Evolutionary conservation across 179 eudicot genomes (phyloP).

Genomic region (Heliamphora ciliata): DNA sequence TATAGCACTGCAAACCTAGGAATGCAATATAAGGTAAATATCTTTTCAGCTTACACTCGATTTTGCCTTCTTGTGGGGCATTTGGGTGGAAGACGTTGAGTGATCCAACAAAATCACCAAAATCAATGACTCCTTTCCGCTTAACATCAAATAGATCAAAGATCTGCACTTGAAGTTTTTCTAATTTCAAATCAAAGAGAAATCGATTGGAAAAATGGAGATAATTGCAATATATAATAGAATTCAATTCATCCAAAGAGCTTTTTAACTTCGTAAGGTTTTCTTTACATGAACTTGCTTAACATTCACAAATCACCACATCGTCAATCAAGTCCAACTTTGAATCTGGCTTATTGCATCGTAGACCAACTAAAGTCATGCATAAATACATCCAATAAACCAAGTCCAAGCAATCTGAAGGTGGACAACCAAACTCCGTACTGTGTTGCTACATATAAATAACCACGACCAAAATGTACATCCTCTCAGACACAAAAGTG

Average conservation of each 20-base stretch:
- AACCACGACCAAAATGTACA: neutral
- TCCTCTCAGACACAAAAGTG: neutral
- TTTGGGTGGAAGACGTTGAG: constrained; percentile 90
- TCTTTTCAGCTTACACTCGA: constrained; percentile 52
- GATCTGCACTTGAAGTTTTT: constrained; percentile 41
- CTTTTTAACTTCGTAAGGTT: neutral
- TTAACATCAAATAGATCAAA: constrained; percentile 92
- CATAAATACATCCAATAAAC: neutral
- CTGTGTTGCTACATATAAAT: neutral
- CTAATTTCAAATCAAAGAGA: constrained; percentile 8
- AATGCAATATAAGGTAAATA: neutral
- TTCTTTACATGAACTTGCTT: neutral
- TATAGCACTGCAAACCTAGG: neutral
- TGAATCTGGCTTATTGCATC: neutral
- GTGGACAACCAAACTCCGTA: neutral
- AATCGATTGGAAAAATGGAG: neutral
- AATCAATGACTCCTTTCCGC: constrained; percentile 81
- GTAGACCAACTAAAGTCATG: neutral
- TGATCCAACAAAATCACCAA: constrained; percentile 87
- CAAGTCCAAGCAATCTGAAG: neutral
- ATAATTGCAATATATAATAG: no score
- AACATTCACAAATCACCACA: neutral
- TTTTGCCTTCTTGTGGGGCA: constrained; percentile 81
- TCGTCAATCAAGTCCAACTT: neutral
- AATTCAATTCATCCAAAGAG: neutral